These are phyloP conservation scores for Alternaria sp. DNA, from an alignment of 2,329 filamentous ascomycete species.

Conservation along the genomic window DNA sequence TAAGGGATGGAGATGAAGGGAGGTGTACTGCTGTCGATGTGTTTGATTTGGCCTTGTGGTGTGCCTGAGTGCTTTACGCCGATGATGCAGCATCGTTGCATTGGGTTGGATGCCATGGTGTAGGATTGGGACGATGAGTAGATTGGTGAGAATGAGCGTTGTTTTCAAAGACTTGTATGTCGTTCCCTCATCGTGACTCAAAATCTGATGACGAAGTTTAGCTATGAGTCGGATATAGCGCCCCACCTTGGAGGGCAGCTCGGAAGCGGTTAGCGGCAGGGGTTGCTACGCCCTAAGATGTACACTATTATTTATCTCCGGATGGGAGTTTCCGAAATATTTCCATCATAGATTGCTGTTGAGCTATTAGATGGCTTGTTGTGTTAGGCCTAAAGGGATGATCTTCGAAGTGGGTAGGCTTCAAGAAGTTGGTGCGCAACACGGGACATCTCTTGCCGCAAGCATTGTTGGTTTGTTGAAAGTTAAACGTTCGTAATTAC, in stretches of 20 bases:
- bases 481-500: neutral
- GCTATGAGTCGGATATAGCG: neutral
- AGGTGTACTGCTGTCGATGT: conserved; percentile 53
- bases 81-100: conserved; percentile 55
- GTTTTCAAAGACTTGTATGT: neutral
- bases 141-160: neutral
- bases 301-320: neutral
- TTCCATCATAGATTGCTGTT: neutral
- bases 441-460: neutral
- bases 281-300: neutral
- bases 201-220: neutral
- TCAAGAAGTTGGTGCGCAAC: neutral
- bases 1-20: neutral
- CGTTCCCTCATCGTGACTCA: neutral
- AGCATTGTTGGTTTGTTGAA: neutral
- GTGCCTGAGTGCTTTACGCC: conserved; percentile 61
- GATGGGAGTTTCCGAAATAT: neutral
- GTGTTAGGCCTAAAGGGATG: neutral
- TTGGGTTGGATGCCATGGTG: conserved; percentile 61
- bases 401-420: neutral
- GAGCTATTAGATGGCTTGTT: neutral
- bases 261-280: neutral
- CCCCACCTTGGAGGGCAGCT: neutral
- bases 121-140: neutral
- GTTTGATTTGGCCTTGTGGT: conserved; percentile 56